Evolutionary conservation across 768 basidiomycete genomes (phyloP).

Genomic region (Fistulinella prunicolor): DNA sequence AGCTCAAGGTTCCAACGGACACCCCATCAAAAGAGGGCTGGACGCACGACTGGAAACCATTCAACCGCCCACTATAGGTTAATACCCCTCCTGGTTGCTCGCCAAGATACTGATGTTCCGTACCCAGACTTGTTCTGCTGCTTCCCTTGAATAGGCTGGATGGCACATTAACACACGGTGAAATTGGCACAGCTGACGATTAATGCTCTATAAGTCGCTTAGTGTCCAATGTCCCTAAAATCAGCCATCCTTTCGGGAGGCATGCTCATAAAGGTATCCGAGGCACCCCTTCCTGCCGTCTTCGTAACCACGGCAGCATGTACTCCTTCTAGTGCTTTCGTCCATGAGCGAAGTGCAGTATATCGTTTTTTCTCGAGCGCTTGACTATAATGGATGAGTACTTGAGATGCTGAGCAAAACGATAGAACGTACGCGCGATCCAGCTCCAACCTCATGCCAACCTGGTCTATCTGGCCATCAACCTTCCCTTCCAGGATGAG

Average conservation of each 20-base stretch:
- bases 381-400: constrained; percentile 52
- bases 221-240: constrained; percentile 29
- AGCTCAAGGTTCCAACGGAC: constrained; percentile 81
- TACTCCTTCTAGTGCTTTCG: constrained; percentile 72
- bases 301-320: constrained; percentile 77
- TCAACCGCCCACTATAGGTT: constrained; percentile 46
- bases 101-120: not conserved
- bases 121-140: constrained; percentile 6
- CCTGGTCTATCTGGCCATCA: constrained; percentile 95
- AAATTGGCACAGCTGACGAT: not conserved
- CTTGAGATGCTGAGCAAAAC: not conserved
- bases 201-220: constrained; percentile 8
- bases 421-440: constrained; percentile 64
- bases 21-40: constrained; percentile 79
- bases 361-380: constrained; percentile 87
- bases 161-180: constrained; percentile 1
- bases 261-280: constrained; percentile 34
- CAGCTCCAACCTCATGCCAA: constrained; percentile 87
- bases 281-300: constrained; percentile 42
- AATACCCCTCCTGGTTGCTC: not conserved
- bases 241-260: constrained; percentile 33
- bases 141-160: too few species aligned
- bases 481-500: constrained; percentile 97
- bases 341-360: constrained; percentile 77
- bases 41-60: constrained; percentile 83